Evolutionary conservation across 192 early-diverging fungal genomes (phyloP).

Genomic region (Endogone sp.): DNA sequence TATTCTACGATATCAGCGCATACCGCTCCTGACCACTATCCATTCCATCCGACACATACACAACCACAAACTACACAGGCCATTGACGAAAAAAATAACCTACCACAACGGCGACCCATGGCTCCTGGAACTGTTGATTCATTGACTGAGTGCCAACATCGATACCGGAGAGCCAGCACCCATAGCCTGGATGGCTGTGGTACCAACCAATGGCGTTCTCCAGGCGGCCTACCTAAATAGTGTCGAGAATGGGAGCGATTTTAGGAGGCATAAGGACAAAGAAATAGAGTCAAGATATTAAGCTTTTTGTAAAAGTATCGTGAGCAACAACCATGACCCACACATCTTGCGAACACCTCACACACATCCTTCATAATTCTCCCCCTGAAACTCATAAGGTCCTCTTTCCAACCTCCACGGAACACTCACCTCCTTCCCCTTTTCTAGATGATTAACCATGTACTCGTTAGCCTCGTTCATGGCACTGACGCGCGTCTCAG

Average conservation of each 20-base stretch:
- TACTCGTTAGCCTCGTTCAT: constrained; percentile 93
- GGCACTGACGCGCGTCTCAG: constrained; percentile 96
- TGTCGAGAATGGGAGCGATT: too few relatives aligned
- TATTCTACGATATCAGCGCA: too few relatives aligned
- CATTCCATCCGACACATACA: neutral
- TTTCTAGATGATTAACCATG: constrained; percentile 91
- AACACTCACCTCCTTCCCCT: constrained; percentile 73
- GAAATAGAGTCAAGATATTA: neutral
- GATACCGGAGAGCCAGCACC: constrained; percentile 99
- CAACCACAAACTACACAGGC: neutral
- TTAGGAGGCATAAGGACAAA: neutral
- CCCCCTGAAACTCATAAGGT: too few relatives aligned
- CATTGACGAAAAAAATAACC: constrained; percentile 22
- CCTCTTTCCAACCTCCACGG: too few relatives aligned
- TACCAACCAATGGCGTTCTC: constrained; percentile 99
- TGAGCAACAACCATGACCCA: neutral
- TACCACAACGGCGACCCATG: constrained; percentile 92
- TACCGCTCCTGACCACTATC: too few relatives aligned
- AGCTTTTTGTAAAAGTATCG: constrained; percentile 5
- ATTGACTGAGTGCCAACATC: constrained; percentile 95
- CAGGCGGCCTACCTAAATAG: constrained; percentile 78
- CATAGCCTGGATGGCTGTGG: constrained; percentile 99
- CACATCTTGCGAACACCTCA: neutral
- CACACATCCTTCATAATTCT: neutral
- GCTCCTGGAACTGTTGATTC: constrained; percentile 94